phyloP scores from a whole-genome alignment of 306 rosid species.

The Medicago truncatula region MtrunA17r5.0-ANR NC_053045.1:29001001-29001500 shows the following conservation, averaged over 20 bases:
- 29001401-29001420: too few relatives aligned
- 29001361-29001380: too few relatives aligned
- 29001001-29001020: neutral
- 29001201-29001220: neutral
- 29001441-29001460: neutral
- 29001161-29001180: neutral
- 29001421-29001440: constrained; percentile 29
- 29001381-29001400: too few relatives aligned
- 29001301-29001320: neutral
- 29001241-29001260: constrained; percentile 4
- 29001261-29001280: too few relatives aligned
- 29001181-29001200: neutral
- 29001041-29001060: too few relatives aligned
- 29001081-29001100: neutral
- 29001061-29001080: too few relatives aligned
- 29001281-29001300: neutral
- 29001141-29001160: neutral
- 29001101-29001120: neutral
- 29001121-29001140: neutral
- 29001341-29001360: too few relatives aligned
- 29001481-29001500: neutral
- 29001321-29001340: too few relatives aligned
- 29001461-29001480: neutral
- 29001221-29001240: neutral
- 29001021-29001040: neutral